These are phyloP conservation scores for Globisporangium emineosum DNA, from an alignment of 352 stramenopile species.

Conservation along the genomic window DNA sequence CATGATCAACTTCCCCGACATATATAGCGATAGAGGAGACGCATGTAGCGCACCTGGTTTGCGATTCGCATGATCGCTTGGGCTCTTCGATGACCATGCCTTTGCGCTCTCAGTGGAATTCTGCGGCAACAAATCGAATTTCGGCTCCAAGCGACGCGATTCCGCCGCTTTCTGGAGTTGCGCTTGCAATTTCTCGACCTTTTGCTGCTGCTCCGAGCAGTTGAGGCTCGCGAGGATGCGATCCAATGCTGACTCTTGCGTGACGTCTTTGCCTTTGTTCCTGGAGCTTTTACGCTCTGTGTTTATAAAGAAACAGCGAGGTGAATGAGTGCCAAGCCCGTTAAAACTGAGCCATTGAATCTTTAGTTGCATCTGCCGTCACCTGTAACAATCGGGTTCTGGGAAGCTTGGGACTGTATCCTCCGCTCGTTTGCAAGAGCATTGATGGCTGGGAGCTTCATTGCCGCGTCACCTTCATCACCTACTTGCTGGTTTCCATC, in stretches of 20 bases:
- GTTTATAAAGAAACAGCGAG: neutral
- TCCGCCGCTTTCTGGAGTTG: constrained; percentile 33
- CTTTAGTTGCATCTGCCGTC: neutral
- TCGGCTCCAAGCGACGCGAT: constrained; percentile 23
- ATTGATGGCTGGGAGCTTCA: neutral
- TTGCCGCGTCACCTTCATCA: neutral
- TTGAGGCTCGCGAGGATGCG: constrained; percentile 17
- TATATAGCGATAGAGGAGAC: no score
- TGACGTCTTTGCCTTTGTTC: neutral
- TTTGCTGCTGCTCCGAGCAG: constrained; percentile 30
- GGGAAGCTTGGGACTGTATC: neutral
- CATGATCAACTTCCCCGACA: no score
- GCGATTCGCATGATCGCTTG: neutral
- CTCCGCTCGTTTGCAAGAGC: neutral
- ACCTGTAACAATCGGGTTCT: neutral
- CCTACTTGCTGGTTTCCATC: neutral
- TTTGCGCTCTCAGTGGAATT: no score
- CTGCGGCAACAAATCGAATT: constrained; percentile 24
- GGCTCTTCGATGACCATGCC: neutral
- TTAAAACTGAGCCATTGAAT: neutral
- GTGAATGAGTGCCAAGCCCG: neutral
- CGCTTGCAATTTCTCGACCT: constrained; percentile 31
- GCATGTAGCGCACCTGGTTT: neutral
- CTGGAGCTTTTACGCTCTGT: neutral
- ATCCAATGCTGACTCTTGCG: constrained; percentile 1